These are phyloP conservation scores for Monilinia laxa DNA, from an alignment of 2,329 filamentous ascomycete species.

Conservation along the genomic window DNA sequence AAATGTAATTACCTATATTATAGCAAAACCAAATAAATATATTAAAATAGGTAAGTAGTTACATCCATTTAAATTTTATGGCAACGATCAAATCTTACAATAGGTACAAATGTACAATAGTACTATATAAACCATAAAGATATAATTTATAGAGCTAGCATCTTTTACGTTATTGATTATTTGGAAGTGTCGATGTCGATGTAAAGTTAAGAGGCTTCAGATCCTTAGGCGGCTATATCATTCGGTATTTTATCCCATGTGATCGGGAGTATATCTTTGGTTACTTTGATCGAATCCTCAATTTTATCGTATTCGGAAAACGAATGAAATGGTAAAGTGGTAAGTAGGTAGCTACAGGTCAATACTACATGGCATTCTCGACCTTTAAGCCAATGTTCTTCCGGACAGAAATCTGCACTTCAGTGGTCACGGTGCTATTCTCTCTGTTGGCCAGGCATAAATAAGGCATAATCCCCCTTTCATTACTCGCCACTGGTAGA, in stretches of 20 bases:
- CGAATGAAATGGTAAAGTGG: neutral
- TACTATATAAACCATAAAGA: no score
- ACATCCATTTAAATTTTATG: no score
- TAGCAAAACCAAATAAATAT: no score
- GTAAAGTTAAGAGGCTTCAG: neutral
- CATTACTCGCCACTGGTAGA: neutral
- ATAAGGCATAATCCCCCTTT: no score
- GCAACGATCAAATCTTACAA: no score
- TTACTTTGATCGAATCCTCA: neutral
- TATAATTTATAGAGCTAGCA: neutral
- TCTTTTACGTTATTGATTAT: neutral
- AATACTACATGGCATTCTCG: no score
- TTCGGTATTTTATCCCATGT: neutral
- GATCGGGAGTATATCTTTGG: neutral
- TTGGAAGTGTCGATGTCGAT: neutral
- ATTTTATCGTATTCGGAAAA: constrained; percentile 16
- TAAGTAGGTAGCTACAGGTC: neutral
- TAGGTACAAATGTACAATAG: no score
- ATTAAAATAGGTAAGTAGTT: no score
- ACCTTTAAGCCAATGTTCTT: no score
- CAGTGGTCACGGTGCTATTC: no score
- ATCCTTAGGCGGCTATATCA: neutral
- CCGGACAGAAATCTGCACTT: no score
- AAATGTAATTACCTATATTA: no score
- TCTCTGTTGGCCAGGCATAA: neutral